A percentile compares a stretch with the other conserved stretches of the same genome.
Evolutionary conservation across 192 early-diverging fungal species (phyloP).

Genomic region (Backusella luteola): DNA sequence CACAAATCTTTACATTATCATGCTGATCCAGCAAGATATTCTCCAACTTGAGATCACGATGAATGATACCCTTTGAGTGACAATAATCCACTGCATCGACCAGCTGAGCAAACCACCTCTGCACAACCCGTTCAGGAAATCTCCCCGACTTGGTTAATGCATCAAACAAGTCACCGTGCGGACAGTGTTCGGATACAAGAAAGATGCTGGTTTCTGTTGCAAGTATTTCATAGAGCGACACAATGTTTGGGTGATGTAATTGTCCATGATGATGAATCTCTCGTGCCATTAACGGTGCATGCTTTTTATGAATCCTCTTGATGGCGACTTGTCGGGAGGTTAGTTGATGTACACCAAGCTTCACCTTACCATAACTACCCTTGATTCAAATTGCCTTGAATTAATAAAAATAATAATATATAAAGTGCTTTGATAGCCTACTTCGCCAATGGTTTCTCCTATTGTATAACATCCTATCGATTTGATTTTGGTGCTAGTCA

Average conservation of each 20-base stretch:
- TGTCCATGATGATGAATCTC: constrained; percentile 66
- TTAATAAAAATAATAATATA: neutral
- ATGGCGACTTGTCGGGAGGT: constrained; percentile 62
- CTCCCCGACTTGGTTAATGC: constrained; percentile 40
- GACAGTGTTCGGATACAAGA: constrained; percentile 77
- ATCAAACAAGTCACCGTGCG: constrained; percentile 65
- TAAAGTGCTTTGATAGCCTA: constrained; percentile 9
- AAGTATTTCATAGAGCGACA: constrained; percentile 74
- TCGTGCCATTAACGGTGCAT: constrained; percentile 55
- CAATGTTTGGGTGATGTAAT: constrained; percentile 77
- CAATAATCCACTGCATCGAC: constrained; percentile 49
- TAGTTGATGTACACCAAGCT: constrained; percentile 54
- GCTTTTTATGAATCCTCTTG: constrained; percentile 58
- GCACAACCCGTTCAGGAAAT: constrained; percentile 37
- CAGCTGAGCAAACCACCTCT: constrained; percentile 52
- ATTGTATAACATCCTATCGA: constrained; percentile 54
- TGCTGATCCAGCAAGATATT: constrained; percentile 57
- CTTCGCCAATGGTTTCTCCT: constrained; percentile 54
- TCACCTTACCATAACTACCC: constrained; percentile 68
- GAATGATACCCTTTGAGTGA: constrained; percentile 51
- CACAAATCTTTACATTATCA: constrained; percentile 59
- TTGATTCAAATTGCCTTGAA: neutral
- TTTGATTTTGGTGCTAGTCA: constrained; percentile 46
- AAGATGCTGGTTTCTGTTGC: constrained; percentile 72
- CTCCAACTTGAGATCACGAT: constrained; percentile 60